These are phyloP conservation scores for Talaromyces nanjingensis DNA, from an alignment of 495 filamentous ascomycete species.

Conservation along the genomic window DNA sequence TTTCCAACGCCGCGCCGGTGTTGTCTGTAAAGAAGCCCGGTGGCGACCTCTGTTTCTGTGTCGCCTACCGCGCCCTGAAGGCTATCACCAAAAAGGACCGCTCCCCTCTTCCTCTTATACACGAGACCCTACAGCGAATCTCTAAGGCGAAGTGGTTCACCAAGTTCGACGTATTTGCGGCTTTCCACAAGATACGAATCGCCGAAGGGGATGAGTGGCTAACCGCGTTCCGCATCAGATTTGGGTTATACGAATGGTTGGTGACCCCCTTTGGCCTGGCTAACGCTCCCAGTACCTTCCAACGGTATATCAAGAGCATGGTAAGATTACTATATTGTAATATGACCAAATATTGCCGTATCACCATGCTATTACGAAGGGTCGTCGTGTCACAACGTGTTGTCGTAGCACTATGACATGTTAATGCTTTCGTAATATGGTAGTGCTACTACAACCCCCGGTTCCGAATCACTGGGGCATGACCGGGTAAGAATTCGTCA, in stretches of 20 bases:
- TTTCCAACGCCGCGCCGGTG: constrained; percentile 23
- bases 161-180: constrained; percentile 2
- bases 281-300: constrained; percentile 7
- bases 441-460: no score
- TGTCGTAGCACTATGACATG: no score
- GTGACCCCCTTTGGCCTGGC: constrained; percentile 6
- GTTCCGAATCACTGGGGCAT: no score
- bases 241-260: constrained; percentile 5
- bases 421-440: no score
- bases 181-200: constrained; percentile 1
- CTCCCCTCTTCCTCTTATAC: constrained; percentile 38
- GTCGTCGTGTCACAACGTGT: no score
- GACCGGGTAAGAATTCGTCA: no score
- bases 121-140: constrained; percentile 26
- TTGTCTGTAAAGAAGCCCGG: constrained; percentile 28
- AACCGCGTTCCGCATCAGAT: constrained; percentile 1
- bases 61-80: constrained; percentile 41
- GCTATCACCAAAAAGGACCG: constrained; percentile 31
- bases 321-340: no score
- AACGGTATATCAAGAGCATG: constrained; percentile 4
- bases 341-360: no score
- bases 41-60: constrained; percentile 32
- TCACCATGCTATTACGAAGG: no score
- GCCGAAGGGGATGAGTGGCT: background rate
- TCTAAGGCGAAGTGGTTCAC: background rate